Conservation (phyloP, 2,329 filamentous ascomycete species). For the Cercospora brassicicola region DNA sequence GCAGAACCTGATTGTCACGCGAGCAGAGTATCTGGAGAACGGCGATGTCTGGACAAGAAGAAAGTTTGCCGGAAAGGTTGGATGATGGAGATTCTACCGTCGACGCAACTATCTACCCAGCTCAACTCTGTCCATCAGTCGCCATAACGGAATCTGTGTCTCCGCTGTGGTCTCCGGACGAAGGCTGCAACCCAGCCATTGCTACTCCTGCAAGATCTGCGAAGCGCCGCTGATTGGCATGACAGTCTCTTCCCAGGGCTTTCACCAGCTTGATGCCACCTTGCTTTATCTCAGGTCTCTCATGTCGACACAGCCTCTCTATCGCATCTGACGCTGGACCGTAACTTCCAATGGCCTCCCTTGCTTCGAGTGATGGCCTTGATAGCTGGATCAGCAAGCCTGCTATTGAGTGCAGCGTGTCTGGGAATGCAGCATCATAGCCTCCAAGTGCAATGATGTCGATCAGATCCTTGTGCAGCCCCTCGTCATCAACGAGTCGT, state of each 20-base stretch:
- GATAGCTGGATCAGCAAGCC: slow-evolving; percentile 35
- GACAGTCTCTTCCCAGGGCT: slow-evolving; percentile 33
- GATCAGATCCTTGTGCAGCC: slow-evolving; percentile 21
- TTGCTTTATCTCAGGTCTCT: slow-evolving; percentile 31
- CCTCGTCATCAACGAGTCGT: slow-evolving; percentile 14
- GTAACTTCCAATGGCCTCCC: slow-evolving; percentile 28
- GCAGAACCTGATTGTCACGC: slow-evolving; percentile 71
- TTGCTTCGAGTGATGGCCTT: slow-evolving; percentile 26
- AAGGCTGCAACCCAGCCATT: slow-evolving; percentile 15
- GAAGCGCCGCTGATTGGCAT: slow-evolving; percentile 32
- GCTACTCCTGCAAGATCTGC: slow-evolving; percentile 25
- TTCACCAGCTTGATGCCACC: slow-evolving; percentile 33
- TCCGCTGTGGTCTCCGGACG: background rate
- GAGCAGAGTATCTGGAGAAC: slow-evolving; percentile 85
- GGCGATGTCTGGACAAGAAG: slow-evolving; percentile 53
- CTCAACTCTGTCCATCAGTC: slow-evolving; percentile 16
- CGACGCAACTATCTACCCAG: background rate
- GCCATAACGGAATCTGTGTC: slow-evolving; percentile 7
- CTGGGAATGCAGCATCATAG: slow-evolving; percentile 20
- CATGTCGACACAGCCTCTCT: slow-evolving; percentile 28
- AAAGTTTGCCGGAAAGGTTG: slow-evolving; percentile 38
- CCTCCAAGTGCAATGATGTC: slow-evolving; percentile 12
- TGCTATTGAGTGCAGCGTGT: slow-evolving; percentile 33
- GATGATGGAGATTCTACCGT: slow-evolving; percentile 21
- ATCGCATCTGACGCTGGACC: slow-evolving; percentile 22